Conservation (phyloP, 306 rosid species). For the Biancaea sappan region DNA sequence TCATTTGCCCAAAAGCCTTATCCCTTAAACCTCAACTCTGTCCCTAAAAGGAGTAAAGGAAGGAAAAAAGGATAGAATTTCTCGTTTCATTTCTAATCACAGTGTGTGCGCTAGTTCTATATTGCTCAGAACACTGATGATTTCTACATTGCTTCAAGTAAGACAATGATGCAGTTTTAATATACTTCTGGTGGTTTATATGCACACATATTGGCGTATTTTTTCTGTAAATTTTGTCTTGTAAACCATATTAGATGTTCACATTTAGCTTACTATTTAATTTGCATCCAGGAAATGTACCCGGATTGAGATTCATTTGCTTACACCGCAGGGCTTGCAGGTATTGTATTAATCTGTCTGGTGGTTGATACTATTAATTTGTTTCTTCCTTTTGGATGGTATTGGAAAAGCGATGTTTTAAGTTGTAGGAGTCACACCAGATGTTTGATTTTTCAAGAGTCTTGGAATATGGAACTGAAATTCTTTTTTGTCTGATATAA, state of each 20-base stretch:
- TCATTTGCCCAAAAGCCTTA: neutral
- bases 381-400: neutral
- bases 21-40: neutral
- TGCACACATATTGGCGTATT: neutral
- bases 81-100: neutral
- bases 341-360: slow-evolving; percentile 35
- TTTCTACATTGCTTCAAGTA: neutral
- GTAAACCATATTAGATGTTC: neutral
- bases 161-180: neutral
- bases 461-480: neutral
- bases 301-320: slow-evolving; percentile 90
- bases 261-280: neutral
- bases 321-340: slow-evolving; percentile 92
- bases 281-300: slow-evolving; percentile 82
- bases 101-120: neutral
- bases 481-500: neutral
- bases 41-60: neutral
- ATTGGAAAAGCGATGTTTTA: neutral
- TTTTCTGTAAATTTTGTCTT: neutral
- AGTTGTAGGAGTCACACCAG: neutral
- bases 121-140: neutral
- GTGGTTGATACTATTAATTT: neutral
- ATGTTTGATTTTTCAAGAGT: neutral
- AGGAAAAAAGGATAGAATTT: neutral
- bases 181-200: neutral